phyloP scores from a whole-genome alignment of 2,329 filamentous ascomycete species.

The Cylindrodendrum hubeiense region DNA sequence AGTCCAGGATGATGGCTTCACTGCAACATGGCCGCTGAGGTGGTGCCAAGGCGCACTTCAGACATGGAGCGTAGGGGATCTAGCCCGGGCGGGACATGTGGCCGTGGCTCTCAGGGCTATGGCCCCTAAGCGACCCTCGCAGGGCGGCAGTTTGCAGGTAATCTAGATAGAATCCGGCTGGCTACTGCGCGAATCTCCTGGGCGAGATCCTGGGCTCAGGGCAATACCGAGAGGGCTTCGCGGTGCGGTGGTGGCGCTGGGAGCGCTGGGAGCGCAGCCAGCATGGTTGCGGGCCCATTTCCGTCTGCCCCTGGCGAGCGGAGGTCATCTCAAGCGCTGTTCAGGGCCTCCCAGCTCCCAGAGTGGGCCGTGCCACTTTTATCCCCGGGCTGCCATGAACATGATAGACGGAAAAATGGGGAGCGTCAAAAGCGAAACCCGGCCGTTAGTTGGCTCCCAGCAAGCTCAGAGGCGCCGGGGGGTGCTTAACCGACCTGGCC shows the following conservation, averaged over 20 bases:
- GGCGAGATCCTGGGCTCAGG: not conserved
- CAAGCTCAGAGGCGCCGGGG: not conserved
- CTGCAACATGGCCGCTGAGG: constrained; percentile 15
- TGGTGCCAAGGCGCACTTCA: constrained; percentile 31
- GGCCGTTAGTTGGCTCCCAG: constrained; percentile 1
- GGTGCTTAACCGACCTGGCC: not conserved
- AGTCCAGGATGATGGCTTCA: constrained; percentile 16
- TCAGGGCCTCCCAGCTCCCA: not conserved
- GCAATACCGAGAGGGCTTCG: not conserved
- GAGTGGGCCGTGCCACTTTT: not conserved
- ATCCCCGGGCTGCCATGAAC: constrained; percentile 4
- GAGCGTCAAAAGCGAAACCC: constrained; percentile 17
- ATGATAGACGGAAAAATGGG: constrained; percentile 28
- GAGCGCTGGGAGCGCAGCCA: too few species aligned
- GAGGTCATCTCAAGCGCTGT: not conserved
- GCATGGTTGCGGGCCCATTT: not conserved
- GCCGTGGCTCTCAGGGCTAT: not conserved
- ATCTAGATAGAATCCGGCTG: constrained; percentile 31
- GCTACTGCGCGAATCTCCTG: constrained; percentile 17
- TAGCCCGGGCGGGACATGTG: constrained; percentile 3
- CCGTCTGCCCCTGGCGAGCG: not conserved
- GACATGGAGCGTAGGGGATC: constrained; percentile 30
- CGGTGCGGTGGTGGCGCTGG: too few species aligned
- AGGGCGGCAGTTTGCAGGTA: constrained; percentile 14
- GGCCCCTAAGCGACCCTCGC: constrained; percentile 4